Conservation (phyloP, 2,329 filamentous ascomycete species). For the Fusarium tanahbumbuense region DNA sequence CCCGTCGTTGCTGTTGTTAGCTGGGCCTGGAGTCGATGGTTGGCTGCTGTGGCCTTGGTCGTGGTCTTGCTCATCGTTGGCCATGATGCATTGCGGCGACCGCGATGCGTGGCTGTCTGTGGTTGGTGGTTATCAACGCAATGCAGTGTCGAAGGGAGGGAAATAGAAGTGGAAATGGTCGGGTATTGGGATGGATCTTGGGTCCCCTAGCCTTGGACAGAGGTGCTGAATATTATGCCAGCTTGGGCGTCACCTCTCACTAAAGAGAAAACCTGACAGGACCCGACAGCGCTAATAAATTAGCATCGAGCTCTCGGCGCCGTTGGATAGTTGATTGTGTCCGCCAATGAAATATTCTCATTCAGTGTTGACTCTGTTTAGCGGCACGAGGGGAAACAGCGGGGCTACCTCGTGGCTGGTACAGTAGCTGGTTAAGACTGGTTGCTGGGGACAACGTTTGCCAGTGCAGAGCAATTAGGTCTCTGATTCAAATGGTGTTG, state of each 20-base stretch:
- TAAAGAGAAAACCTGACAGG: slow-evolving; percentile 32
- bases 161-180: slow-evolving; percentile 24
- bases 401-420: slow-evolving; percentile 24
- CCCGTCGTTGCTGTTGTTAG: slow-evolving; percentile 8
- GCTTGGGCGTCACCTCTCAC: slow-evolving; percentile 25
- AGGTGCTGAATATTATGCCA: slow-evolving; percentile 26
- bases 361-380: slow-evolving; percentile 9
- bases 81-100: slow-evolving; percentile 53
- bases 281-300: slow-evolving; percentile 24
- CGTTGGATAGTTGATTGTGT: neutral
- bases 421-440: neutral
- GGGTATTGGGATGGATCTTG: slow-evolving; percentile 23
- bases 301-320: neutral
- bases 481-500: neutral
- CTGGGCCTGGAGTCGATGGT: slow-evolving; percentile 31
- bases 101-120: slow-evolving; percentile 19
- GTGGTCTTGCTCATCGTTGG: slow-evolving; percentile 49
- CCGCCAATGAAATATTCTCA: slow-evolving; percentile 1
- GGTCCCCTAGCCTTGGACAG: neutral
- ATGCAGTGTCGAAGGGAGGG: slow-evolving; percentile 20
- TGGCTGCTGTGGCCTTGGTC: slow-evolving; percentile 30
- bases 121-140: slow-evolving; percentile 19
- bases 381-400: slow-evolving; percentile 30
- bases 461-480: neutral
- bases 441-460: slow-evolving; percentile 38